phyloP scores from a whole-genome alignment of 1,284 basidiomycete species.

The Marasmius tenuissimus region DNA sequence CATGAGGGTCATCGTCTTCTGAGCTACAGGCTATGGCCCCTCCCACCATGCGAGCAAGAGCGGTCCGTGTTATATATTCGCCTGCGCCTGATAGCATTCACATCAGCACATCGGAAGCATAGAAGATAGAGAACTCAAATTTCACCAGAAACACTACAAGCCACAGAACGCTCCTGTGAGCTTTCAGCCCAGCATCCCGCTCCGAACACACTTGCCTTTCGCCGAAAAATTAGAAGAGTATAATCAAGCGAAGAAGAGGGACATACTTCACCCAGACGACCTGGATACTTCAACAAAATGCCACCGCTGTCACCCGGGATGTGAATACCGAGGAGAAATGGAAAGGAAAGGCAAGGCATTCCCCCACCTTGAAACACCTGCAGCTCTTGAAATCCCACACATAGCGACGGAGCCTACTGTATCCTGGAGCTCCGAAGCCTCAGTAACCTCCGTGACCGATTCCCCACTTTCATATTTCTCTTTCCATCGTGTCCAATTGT shows the following conservation, averaged over 20 bases:
- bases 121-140: neutral
- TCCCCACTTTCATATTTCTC: slow-evolving; percentile 19
- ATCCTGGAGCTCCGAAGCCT: slow-evolving; percentile 50
- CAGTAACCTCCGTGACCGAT: slow-evolving; percentile 19
- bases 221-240: slow-evolving; percentile 2
- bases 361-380: slow-evolving; percentile 71
- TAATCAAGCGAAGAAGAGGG: neutral
- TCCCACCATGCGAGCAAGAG: slow-evolving; percentile 44
- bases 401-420: slow-evolving; percentile 72
- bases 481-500: slow-evolving; percentile 67
- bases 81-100: slow-evolving; percentile 42
- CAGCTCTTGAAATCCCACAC: slow-evolving; percentile 44
- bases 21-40: slow-evolving; percentile 30
- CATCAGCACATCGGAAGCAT: neutral
- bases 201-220: slow-evolving; percentile 60
- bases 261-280: slow-evolving; percentile 69
- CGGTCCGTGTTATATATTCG: slow-evolving; percentile 47
- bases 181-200: slow-evolving; percentile 70
- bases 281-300: slow-evolving; percentile 66
- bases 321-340: neutral
- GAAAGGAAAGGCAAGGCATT: slow-evolving; percentile 12
- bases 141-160: slow-evolving; percentile 71
- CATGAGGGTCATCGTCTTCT: slow-evolving; percentile 39
- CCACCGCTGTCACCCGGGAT: slow-evolving; percentile 53
- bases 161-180: slow-evolving; percentile 32